A percentile compares a stretch with the other conserved stretches of the same genome.
These are phyloP conservation scores for Allantophomopsis cytisporea DNA, from an alignment of 2,329 filamentous ascomycete species.

Conservation along the genomic window DNA sequence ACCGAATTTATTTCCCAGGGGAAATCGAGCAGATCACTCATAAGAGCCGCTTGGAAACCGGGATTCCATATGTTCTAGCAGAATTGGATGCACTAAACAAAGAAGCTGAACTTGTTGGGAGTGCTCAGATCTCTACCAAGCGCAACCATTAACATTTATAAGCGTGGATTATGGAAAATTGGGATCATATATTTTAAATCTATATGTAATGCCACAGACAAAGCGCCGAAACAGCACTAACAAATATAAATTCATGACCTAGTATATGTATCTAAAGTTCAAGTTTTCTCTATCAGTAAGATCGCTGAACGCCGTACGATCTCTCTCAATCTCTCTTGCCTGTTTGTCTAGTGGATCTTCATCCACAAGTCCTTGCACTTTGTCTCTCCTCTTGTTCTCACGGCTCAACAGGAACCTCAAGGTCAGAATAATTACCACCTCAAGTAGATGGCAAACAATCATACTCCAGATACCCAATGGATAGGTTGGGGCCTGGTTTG, in stretches of 20 bases:
- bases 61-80: conserved; percentile 43
- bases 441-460: conserved; percentile 21
- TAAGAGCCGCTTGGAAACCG: conserved; percentile 32
- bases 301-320: conserved; percentile 13
- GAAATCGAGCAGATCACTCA: conserved; percentile 46
- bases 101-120: conserved; percentile 33
- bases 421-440: conserved; percentile 10
- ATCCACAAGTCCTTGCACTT: conserved; percentile 6
- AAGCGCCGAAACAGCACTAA: too few relatives aligned
- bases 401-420: conserved; percentile 16
- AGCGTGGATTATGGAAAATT: too few relatives aligned
- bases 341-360: conserved; percentile 7
- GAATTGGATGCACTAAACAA: conserved; percentile 41
- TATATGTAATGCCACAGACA: too few relatives aligned
- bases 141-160: too few relatives aligned
- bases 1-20: conserved; percentile 45
- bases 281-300: conserved; percentile 13
- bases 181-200: too few relatives aligned
- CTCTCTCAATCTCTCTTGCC: conserved; percentile 1
- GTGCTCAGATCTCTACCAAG: background rate
- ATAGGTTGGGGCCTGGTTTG: conserved; percentile 40
- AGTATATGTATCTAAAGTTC: conserved; percentile 11
- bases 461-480: conserved; percentile 37
- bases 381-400: conserved; percentile 14
- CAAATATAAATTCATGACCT: too few relatives aligned